Conservation (phyloP, 768 basidiomycete species). For the Boletus vermiculosoides region DNA sequence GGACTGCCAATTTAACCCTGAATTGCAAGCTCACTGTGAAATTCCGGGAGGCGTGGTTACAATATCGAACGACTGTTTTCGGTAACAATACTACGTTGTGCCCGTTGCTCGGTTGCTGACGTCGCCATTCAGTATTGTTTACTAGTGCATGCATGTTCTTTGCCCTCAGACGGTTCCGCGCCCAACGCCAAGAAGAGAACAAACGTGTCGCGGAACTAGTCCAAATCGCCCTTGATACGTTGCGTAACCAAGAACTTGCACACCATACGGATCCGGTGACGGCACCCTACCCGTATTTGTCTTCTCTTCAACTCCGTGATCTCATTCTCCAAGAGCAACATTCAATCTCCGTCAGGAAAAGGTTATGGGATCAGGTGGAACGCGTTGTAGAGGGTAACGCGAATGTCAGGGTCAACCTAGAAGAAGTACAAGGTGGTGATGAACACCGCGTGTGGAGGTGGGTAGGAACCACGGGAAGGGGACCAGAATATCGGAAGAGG, state of each 20-base stretch:
- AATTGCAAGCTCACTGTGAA: constrained; percentile 66
- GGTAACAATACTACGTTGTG: constrained; percentile 41
- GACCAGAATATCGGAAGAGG: constrained; percentile 36
- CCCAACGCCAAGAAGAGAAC: constrained; percentile 54
- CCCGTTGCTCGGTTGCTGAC: constrained; percentile 17
- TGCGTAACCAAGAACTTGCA: constrained; percentile 79
- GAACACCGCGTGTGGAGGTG: constrained; percentile 90
- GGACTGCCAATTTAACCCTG: constrained; percentile 64
- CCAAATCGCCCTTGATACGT: constrained; percentile 72
- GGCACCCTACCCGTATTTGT: constrained; percentile 72
- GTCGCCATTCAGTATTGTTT: constrained; percentile 29
- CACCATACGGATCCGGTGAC: constrained; percentile 81
- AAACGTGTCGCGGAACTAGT: constrained; percentile 72
- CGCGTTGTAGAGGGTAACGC: constrained; percentile 85
- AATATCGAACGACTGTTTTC: constrained; percentile 63
- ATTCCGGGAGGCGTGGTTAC: constrained; percentile 61
- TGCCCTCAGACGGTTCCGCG: constrained; percentile 35
- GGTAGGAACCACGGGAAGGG: constrained; percentile 58
- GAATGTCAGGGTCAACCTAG: constrained; percentile 82
- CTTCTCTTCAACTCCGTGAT: constrained; percentile 86
- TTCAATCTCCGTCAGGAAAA: constrained; percentile 60
- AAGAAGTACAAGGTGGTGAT: constrained; percentile 83
- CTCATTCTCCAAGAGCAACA: constrained; percentile 79
- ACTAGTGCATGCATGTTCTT: constrained; percentile 14
- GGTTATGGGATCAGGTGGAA: constrained; percentile 82